Conservation (phyloP, 768 basidiomycete species). For the Pleurotus eryngii region DNA sequence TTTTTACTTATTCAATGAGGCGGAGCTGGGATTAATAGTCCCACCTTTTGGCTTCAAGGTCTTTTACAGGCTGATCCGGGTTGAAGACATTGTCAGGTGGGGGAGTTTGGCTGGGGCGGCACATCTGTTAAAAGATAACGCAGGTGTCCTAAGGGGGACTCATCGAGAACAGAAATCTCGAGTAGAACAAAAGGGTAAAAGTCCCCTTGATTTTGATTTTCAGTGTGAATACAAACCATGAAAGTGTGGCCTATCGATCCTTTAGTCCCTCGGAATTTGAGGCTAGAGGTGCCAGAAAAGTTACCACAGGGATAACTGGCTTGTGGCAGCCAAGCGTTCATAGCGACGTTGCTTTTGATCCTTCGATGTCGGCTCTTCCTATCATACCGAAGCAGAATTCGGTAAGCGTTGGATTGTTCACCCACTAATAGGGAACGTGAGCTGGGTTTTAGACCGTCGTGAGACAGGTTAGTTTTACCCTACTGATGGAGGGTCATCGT, state of each 20-base stretch:
- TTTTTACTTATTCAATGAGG: slow-evolving; percentile 79
- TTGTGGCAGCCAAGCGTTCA: slow-evolving; percentile 82
- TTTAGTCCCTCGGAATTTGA: slow-evolving; percentile 77
- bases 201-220: slow-evolving; percentile 81
- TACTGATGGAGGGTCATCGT: slow-evolving; percentile 74
- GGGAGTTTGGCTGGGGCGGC: slow-evolving; percentile 81
- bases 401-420: slow-evolving; percentile 81
- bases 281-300: slow-evolving; percentile 81
- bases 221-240: slow-evolving; percentile 79
- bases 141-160: slow-evolving; percentile 80
- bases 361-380: slow-evolving; percentile 82
- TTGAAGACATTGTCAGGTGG: slow-evolving; percentile 78
- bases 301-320: slow-evolving; percentile 79
- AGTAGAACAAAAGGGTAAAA: slow-evolving; percentile 80
- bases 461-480: slow-evolving; percentile 87
- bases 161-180: slow-evolving; percentile 78
- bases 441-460: slow-evolving; percentile 82
- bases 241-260: slow-evolving; percentile 84
- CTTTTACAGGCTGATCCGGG: slow-evolving; percentile 63
- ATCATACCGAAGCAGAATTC: slow-evolving; percentile 80
- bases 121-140: slow-evolving; percentile 80
- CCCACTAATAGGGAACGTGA: slow-evolving; percentile 76
- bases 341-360: slow-evolving; percentile 82
- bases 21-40: slow-evolving; percentile 66
- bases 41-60: slow-evolving; percentile 71